Evolutionary conservation across 306 rosid genomes (phyloP).

Genomic region (Malus fusca): DNA sequence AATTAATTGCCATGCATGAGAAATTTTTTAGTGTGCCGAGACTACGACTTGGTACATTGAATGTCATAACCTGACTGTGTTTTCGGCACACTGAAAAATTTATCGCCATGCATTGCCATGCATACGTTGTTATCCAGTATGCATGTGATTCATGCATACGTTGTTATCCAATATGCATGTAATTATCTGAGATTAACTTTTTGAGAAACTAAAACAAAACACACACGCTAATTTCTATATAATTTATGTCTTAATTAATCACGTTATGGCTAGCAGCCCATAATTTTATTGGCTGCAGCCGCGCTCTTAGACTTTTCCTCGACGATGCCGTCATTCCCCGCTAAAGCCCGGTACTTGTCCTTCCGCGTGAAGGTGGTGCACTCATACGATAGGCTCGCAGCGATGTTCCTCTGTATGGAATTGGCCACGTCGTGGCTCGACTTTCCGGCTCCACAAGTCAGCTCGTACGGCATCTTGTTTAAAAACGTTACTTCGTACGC

Average conservation of each 20-base stretch:
- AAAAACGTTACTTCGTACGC: slow-evolving; percentile 56
- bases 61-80: too few relatives aligned
- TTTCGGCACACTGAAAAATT: too few relatives aligned
- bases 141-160: background rate
- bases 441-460: slow-evolving; percentile 51
- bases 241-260: background rate
- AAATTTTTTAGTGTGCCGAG: too few relatives aligned
- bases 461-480: slow-evolving; percentile 57
- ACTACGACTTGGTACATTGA: rapidly evolving
- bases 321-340: slow-evolving; percentile 64
- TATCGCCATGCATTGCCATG: background rate
- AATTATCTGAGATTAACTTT: background rate
- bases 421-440: slow-evolving; percentile 76
- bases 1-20: too few relatives aligned
- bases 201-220: background rate
- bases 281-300: slow-evolving; percentile 25
- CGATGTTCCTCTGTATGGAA: slow-evolving; percentile 59
- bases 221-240: background rate
- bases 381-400: slow-evolving; percentile 56
- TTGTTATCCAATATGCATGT: background rate
- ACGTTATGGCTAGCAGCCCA: slow-evolving; percentile 43
- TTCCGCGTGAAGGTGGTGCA: slow-evolving; percentile 64
- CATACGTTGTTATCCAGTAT: background rate
- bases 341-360: slow-evolving; percentile 69
- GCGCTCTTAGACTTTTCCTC: slow-evolving; percentile 14